Conservation (phyloP, 225 moss, liverwort and hornwort species). For the Ulota crispa region DNA sequence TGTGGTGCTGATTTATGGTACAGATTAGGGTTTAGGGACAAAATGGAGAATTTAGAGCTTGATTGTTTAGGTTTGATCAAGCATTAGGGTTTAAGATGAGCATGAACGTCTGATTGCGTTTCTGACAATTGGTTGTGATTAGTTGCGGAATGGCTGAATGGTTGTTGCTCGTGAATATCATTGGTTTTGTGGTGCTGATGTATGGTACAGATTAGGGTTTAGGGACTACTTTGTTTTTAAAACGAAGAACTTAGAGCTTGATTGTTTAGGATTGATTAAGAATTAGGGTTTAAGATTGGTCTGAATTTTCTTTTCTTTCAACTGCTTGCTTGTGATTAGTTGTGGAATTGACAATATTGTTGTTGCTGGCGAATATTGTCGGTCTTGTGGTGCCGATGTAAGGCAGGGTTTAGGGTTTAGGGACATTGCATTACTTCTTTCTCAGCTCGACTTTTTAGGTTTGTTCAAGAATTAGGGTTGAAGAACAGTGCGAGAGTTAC, state of each 20-base stretch:
- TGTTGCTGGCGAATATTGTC: not conserved
- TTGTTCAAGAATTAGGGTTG: not conserved
- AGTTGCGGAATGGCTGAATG: not conserved
- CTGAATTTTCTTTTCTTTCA: not conserved
- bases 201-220: not conserved
- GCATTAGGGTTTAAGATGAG: not conserved
- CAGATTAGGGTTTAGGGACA: not conserved
- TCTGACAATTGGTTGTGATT: not conserved
- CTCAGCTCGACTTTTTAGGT: too few species aligned
- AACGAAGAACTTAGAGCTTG: too few species aligned
- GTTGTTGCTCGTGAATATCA: not conserved
- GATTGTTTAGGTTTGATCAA: not conserved
- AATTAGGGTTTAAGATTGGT: not conserved
- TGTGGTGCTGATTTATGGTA: not conserved
- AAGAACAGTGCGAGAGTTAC: not conserved
- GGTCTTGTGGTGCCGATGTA: conserved; percentile 5
- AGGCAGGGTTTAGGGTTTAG: not conserved
- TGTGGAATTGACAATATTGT: not conserved
- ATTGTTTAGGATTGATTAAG: too few species aligned
- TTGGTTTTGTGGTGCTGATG: not conserved
- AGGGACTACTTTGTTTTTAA: too few species aligned
- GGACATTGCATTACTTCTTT: too few species aligned
- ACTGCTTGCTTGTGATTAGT: not conserved
- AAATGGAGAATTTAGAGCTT: not conserved
- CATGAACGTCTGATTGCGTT: not conserved